These are phyloP conservation scores for Suillus subluteus DNA, from an alignment of 768 basidiomycete species.

Conservation along the genomic window DNA sequence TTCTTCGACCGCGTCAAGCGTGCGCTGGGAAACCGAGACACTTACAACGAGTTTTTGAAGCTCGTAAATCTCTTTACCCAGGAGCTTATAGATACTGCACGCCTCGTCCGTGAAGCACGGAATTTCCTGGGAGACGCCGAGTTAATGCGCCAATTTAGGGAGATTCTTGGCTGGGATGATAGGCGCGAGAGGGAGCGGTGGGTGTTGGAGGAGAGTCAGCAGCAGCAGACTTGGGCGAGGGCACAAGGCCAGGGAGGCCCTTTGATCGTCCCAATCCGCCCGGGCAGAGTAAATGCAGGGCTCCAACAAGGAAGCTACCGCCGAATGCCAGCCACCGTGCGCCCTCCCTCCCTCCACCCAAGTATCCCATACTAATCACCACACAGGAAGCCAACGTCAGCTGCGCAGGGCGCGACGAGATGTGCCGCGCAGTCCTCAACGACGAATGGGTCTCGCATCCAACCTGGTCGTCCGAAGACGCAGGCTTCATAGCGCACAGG, in stretches of 20 bases:
- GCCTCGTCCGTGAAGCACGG: conserved; percentile 79
- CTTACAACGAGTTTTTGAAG: conserved; percentile 94
- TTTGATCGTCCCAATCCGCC: conserved; percentile 42
- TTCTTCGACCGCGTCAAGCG: conserved; percentile 94
- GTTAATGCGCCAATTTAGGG: conserved; percentile 79
- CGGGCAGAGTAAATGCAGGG: conserved; percentile 67
- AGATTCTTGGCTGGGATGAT: conserved; percentile 88
- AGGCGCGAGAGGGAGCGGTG: conserved; percentile 61
- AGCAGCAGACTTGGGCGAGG: conserved; percentile 52
- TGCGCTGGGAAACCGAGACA: conserved; percentile 69
- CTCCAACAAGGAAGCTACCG: conserved; percentile 89
- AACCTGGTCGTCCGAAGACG: conserved; percentile 92
- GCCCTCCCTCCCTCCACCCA: conserved; percentile 34
- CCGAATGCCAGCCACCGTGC: conserved; percentile 74
- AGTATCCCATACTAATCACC: conserved; percentile 7
- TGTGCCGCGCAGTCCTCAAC: conserved; percentile 95
- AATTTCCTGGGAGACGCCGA: conserved; percentile 81
- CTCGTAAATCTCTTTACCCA: conserved; percentile 94
- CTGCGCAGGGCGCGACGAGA: conserved; percentile 95
- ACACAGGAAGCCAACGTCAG: conserved; percentile 80
- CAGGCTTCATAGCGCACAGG: conserved; percentile 86
- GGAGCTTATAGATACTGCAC: conserved; percentile 86
- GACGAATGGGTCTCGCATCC: conserved; percentile 99
- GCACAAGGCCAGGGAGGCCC: conserved; percentile 46
- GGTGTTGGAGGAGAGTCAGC: conserved; percentile 48